phyloP scores from a whole-genome alignment of 139 green algal genomes.

The Chlamydomonas applanata region DNA sequence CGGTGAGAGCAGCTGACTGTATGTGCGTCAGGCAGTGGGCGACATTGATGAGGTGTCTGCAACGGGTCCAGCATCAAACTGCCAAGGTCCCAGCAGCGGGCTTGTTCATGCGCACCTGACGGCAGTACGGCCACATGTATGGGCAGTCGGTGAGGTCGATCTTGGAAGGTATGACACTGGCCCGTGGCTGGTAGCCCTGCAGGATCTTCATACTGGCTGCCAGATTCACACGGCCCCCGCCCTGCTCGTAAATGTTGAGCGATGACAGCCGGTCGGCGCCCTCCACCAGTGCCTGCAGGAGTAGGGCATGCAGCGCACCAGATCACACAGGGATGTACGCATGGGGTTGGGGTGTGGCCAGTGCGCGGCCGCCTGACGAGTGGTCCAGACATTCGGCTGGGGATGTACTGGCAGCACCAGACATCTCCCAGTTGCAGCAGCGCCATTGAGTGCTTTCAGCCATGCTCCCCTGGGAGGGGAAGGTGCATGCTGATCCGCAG shows the following conservation, averaged over 20 bases:
- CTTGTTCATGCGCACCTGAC: constrained; percentile 37
- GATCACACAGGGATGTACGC: no score
- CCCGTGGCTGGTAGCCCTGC: constrained; percentile 79
- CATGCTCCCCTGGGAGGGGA: no score
- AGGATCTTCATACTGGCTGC: constrained; percentile 54
- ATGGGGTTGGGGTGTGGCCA: no score
- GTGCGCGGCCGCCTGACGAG: no score
- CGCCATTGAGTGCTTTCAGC: no score
- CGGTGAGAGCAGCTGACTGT: neutral
- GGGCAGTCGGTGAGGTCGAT: constrained; percentile 91
- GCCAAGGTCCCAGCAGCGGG: neutral
- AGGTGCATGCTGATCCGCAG: no score
- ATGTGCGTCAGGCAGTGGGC: neutral
- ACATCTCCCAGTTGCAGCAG: no score
- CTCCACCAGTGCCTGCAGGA: constrained; percentile 74
- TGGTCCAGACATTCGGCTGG: no score
- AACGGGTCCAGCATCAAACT: no score
- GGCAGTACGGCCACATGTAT: constrained; percentile 96
- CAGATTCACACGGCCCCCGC: constrained; percentile 69
- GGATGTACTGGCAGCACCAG: no score
- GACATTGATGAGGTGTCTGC: constrained; percentile 14
- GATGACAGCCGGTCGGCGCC: constrained; percentile 70
- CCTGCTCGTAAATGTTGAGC: constrained; percentile 75
- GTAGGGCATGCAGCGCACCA: no score
- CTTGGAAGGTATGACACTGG: constrained; percentile 73